Base-by-base conservation (phyloP, 2,329 filamentous ascomycete species). In the Cladosporium sphaerospermum region DNA sequence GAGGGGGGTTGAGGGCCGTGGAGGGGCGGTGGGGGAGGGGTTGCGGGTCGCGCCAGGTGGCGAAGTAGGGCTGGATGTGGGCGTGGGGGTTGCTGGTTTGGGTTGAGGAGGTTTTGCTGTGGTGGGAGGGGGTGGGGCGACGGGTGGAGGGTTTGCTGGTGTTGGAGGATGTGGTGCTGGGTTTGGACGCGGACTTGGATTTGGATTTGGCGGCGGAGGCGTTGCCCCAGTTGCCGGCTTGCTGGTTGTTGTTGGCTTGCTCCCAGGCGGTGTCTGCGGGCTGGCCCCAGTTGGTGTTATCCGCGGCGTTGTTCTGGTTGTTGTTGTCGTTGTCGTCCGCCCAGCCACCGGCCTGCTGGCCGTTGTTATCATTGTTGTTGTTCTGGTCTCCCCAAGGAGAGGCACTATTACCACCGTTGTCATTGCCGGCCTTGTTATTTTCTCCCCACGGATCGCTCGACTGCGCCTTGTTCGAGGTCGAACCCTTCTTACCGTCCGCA, bases 21-120 rank as follows among this genome's bases (percentile, higher is more conserved):
- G 36, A 36, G 34, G 34, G 36, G 36, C 13, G 11, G 36, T 28
- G 23, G 5, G 23, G 23, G 23, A 28, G 23, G 23, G 23, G 23
- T 28, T 28, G 23, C 23, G 36, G 13, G 36, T 9, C n/a, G 36
- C 36, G 43, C 43, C 37, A 43, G 16, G 39, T 39, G 8, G n/a
- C 8, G 34, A 37, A 52, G 47, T 55, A 55, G 11, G 53, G 43
- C 42, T 55, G 34, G 43, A 53, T 31, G 16, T 47, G 16, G 28
- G 51, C 42, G 23, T 45, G 50, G n/a, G 50, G 50, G 33, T 53
- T 40, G 4, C 19, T 45, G 13, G 42, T 39, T 13, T 32, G 31
- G 7, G 50, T 18, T 4, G 34, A 32, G 16, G 50, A 32, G 10
- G 50, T 37, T 7, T 45, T 57, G 37, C 39, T 55, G 33, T 14